Conservation (phyloP, 2,329 filamentous ascomycete genomes). For the Fusarium lyarnte region DNA sequence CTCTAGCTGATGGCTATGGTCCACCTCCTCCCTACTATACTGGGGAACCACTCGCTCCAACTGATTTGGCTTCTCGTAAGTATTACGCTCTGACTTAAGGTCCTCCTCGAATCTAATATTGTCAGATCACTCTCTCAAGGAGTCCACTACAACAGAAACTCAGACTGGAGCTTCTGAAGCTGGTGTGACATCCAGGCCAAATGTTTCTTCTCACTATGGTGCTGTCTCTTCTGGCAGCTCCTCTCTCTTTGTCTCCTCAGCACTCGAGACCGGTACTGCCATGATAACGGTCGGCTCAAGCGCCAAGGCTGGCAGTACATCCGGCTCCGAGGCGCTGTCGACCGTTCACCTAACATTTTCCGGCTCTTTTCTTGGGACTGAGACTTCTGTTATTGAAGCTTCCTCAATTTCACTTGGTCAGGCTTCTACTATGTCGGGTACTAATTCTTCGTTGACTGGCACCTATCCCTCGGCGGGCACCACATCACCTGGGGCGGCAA, state of each 20-base stretch:
- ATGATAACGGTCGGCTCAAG: conserved; percentile 31
- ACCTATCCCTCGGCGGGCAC: neutral
- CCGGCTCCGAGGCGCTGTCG: conserved; percentile 11
- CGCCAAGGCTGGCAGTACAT: conserved; percentile 27
- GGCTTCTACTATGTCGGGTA: neutral
- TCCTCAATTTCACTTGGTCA: neutral
- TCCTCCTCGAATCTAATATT: conserved; percentile 4
- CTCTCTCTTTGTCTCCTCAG: conserved; percentile 6
- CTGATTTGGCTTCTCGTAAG: conserved; percentile 23
- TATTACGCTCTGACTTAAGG: neutral
- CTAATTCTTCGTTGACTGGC: neutral
- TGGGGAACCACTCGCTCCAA: neutral
- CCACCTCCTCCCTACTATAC: conserved; percentile 41
- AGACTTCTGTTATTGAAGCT: neutral
- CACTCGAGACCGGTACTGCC: neutral
- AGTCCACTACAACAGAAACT: neutral
- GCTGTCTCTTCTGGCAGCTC: neutral
- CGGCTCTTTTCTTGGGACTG: neutral
- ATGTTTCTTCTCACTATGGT: neutral
- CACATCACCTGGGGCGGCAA: neutral
- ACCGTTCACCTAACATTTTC: neutral
- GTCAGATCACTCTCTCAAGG: conserved; percentile 13
- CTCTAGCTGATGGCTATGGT: conserved; percentile 30
- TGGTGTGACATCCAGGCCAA: neutral
- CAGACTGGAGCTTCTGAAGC: neutral